Conservation (phyloP, 345 rosid species). For the Barbarea vulgaris region DNA sequence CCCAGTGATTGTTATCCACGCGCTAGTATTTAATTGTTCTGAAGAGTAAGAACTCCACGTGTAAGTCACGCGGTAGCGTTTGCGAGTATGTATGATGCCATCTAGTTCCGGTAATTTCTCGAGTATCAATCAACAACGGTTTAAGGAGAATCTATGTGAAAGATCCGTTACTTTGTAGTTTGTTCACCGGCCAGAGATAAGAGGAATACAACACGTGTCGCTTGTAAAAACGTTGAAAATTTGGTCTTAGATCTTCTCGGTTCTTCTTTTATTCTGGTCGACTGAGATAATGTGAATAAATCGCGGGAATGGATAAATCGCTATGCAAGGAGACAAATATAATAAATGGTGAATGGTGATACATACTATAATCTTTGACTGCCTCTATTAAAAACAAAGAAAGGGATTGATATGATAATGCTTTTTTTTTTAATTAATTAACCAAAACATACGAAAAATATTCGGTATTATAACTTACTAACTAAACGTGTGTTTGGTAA, state of each 20-base stretch:
- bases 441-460: slow-evolving; percentile 20
- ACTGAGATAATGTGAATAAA: slow-evolving; percentile 26
- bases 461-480: background rate
- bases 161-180: slow-evolving; percentile 39
- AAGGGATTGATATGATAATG: background rate
- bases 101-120: slow-evolving; percentile 23
- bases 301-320: slow-evolving; percentile 34
- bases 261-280: background rate
- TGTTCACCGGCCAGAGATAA: slow-evolving; percentile 33
- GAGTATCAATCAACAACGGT: slow-evolving; percentile 17
- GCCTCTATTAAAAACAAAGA: background rate
- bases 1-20: background rate
- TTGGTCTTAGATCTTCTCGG: slow-evolving; percentile 13
- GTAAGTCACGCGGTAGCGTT: slow-evolving; percentile 1
- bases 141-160: slow-evolving; percentile 33
- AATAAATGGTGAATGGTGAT: slow-evolving; percentile 34
- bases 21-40: background rate
- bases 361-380: slow-evolving; percentile 28
- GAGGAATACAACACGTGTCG: slow-evolving; percentile 24
- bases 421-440: background rate
- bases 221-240: background rate
- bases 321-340: slow-evolving; percentile 29
- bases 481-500: slow-evolving; percentile 24
- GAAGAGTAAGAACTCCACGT: background rate
- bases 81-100: background rate